A percentile compares a stretch with the other conserved stretches of the same genome.
Evolutionary conservation across 805 yeast species (phyloP).

Genomic region (Wickerhamomyces rabaulensis): DNA sequence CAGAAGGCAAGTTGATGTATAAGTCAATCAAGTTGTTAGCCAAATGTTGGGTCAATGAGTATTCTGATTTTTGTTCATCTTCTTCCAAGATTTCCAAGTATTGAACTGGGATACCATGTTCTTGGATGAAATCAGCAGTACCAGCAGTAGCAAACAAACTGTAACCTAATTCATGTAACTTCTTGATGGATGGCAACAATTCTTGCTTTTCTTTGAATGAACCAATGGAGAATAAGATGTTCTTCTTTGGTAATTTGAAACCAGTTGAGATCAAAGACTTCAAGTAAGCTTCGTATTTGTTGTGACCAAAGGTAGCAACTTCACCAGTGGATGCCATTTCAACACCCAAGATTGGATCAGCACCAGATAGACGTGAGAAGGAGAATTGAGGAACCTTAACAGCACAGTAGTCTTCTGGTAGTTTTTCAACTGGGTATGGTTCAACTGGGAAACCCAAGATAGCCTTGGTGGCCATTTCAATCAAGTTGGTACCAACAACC

Average conservation of each 20-base stretch:
- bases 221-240: slow-evolving; percentile 90
- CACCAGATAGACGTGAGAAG: slow-evolving; percentile 94
- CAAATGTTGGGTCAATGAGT: slow-evolving; percentile 91
- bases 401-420: slow-evolving; percentile 94
- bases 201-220: slow-evolving; percentile 95
- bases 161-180: slow-evolving; percentile 78
- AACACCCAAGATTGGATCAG: slow-evolving; percentile 96
- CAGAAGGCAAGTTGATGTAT: slow-evolving; percentile 93
- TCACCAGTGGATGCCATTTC: slow-evolving; percentile 99
- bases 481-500: slow-evolving; percentile 93
- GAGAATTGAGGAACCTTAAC: slow-evolving; percentile 97
- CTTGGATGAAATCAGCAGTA: slow-evolving; percentile 96
- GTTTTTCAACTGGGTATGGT: slow-evolving; percentile 84
- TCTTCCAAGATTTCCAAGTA: slow-evolving; percentile 84
- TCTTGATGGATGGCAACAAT: slow-evolving; percentile 80
- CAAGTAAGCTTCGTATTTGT: slow-evolving; percentile 95
- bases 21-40: slow-evolving; percentile 95
- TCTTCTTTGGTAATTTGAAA: slow-evolving; percentile 90
- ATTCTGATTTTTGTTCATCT: slow-evolving; percentile 82
- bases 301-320: slow-evolving; percentile 94
- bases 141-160: slow-evolving; percentile 96
- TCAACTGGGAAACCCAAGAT: slow-evolving; percentile 81
- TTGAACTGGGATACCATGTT: slow-evolving; percentile 90
- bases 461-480: slow-evolving; percentile 96
- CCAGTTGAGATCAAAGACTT: slow-evolving; percentile 95